Conservation (phyloP, 768 basidiomycete genomes). For the Mycena maculata region DNA sequence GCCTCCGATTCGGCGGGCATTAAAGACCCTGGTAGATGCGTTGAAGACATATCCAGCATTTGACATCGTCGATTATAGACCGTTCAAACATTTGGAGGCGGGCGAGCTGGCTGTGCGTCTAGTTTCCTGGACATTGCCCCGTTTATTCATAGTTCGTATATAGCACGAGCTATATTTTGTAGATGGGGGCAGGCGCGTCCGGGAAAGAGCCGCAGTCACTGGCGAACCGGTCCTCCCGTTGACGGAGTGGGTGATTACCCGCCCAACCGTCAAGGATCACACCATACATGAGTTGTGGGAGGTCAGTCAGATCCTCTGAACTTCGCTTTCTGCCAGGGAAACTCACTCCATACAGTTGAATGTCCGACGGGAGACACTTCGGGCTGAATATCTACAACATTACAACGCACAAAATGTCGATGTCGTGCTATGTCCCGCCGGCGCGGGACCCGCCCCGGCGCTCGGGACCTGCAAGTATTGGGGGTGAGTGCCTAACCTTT, state of each 20-base stretch:
- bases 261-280: conserved; percentile 40
- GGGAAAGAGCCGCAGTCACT: conserved; percentile 36
- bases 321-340: neutral
- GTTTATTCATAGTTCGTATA: neutral
- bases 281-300: conserved; percentile 43
- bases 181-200: conserved; percentile 49
- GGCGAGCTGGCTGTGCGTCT: conserved; percentile 47
- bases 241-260: conserved; percentile 50
- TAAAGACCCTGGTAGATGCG: conserved; percentile 50
- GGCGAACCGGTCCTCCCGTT: conserved; percentile 52
- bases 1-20: conserved; percentile 55
- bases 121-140: neutral
- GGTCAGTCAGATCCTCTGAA: conserved; percentile 28
- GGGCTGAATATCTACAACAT: conserved; percentile 47
- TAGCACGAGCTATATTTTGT: conserved; percentile 52
- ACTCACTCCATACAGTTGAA: conserved; percentile 8
- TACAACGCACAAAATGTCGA: conserved; percentile 55
- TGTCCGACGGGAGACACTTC: conserved; percentile 44
- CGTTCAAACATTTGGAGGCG: conserved; percentile 49
- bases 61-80: conserved; percentile 50
- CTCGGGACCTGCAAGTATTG: conserved; percentile 53
- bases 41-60: conserved; percentile 47
- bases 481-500: conserved; percentile 37
- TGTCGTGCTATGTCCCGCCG: conserved; percentile 52
- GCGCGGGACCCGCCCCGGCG: conserved; percentile 49